Evolutionary conservation across 345 rosid genomes (phyloP).

Genomic region (Xanthoceras sorbifolium): DNA sequence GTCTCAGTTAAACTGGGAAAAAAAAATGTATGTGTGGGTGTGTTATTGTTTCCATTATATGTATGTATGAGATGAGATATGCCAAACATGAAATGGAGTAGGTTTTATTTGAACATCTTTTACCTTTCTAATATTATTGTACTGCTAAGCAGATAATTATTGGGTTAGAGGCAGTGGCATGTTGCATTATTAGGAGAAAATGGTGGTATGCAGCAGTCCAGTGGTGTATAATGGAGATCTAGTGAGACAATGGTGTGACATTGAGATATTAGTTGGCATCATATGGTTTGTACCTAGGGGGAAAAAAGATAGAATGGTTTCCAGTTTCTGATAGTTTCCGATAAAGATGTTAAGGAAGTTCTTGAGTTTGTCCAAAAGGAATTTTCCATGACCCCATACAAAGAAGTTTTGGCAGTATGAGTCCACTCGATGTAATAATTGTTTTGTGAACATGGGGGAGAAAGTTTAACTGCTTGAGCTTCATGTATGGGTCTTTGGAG

Average conservation of each 20-base stretch:
- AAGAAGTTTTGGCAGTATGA: background rate
- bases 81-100: background rate
- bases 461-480: background rate
- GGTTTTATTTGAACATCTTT: background rate
- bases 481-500: background rate
- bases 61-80: background rate
- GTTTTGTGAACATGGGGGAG: background rate
- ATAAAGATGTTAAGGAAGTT: background rate
- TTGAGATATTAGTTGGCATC: background rate
- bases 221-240: background rate
- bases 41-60: background rate
- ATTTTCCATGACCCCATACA: background rate
- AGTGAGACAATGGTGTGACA: background rate
- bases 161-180: background rate
- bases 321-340: background rate
- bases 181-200: background rate
- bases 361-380: background rate
- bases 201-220: background rate
- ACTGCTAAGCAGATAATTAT: background rate
- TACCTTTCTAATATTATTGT: background rate
- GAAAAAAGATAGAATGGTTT: background rate
- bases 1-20: background rate
- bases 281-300: background rate
- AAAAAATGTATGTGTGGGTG: background rate
- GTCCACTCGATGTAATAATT: background rate